A percentile compares a stretch with the other conserved stretches of the same genome.
Conservation (phyloP, 345 rosid genomes). For the Acer saccharum region DNA sequence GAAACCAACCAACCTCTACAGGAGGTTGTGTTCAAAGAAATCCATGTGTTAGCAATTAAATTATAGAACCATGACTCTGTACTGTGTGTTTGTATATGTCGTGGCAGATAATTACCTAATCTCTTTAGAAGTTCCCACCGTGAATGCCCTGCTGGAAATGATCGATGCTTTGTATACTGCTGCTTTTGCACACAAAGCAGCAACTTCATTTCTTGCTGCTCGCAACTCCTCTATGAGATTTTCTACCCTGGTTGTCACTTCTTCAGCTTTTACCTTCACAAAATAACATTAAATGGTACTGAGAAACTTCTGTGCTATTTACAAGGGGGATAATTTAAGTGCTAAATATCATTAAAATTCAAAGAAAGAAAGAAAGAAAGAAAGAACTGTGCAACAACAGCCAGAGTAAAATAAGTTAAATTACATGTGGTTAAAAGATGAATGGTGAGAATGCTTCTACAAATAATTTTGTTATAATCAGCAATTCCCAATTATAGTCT, state of each 20-base stretch:
- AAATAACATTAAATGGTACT: slow-evolving; percentile 12
- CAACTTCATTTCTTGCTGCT: slow-evolving; percentile 65
- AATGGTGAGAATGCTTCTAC: not conserved
- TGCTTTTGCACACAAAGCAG: slow-evolving; percentile 69
- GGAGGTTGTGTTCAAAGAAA: not conserved
- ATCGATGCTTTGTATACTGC: slow-evolving; percentile 78
- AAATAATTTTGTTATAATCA: not conserved
- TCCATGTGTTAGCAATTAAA: not conserved
- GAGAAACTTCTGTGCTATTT: slow-evolving; percentile 3
- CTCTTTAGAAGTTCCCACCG: slow-evolving; percentile 57
- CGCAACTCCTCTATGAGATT: slow-evolving; percentile 80
- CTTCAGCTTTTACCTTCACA: slow-evolving; percentile 89
- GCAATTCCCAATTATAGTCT: not conserved
- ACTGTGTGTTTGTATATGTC: not conserved
- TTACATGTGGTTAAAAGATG: not conserved
- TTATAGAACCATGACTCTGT: not conserved
- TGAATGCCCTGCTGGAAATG: slow-evolving; percentile 61
- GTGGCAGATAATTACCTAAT: slow-evolving; percentile 46
- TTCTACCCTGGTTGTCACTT: slow-evolving; percentile 77
- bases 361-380: not conserved
- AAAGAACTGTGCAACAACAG: slow-evolving; percentile 2
- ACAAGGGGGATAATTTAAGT: not conserved
- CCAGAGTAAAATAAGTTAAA: not conserved
- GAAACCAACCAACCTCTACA: not conserved
- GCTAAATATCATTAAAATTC: not conserved